Evolutionary conservation across 169 alveolate species (phyloP), one percentile per base, ranked within the genome.

Genomic region (Plasmodium vinckei): DNA sequence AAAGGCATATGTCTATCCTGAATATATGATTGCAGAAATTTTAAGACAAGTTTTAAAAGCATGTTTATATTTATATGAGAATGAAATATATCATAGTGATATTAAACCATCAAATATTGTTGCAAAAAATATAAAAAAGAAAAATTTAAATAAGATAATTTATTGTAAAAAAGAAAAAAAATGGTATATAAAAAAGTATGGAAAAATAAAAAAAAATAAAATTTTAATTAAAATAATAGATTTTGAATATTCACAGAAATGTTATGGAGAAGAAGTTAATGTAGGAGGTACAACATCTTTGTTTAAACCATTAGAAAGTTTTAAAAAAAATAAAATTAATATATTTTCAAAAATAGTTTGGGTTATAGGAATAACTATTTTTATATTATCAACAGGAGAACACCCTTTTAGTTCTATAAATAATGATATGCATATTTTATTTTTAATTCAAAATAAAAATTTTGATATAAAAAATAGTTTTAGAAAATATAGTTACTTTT

Each of bases 101-200:
- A 79, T 79, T 4, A 79, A 79, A 53, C 89, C 89, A 51, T 79
- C 89, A 27, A 79, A 79, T n/a, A 79, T 79, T 0, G 79, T 79
- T 25, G 56, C 54, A 27, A 79, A 65, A 21, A 79, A 79, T 39
- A 51, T 79, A 53, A 51, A 46, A 9, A 79, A 79, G 60, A 65
- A 79, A 65, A 49, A 79, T 65, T 49, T 79, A 51, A 67, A 79
- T 46, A 65, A 15, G 44, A 79, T 79, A 27, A 39, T 15, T 53
- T 79, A 12, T 57, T 49, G 89, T 57, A 67, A 51, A 53, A 39
- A 49, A 44, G 60, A 47, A 1, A 79, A 79, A 9, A 64, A 53
- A 42, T 79, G 89, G 89, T 65, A 53, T 46, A 23, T 79, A 21
- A 44, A 53, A 21, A 65, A 51, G 64, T 13, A n/a, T 19, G 89